These are phyloP conservation scores for Amanita subjunquillea DNA, from an alignment of 768 basidiomycete species.

Conservation along the genomic window DNA sequence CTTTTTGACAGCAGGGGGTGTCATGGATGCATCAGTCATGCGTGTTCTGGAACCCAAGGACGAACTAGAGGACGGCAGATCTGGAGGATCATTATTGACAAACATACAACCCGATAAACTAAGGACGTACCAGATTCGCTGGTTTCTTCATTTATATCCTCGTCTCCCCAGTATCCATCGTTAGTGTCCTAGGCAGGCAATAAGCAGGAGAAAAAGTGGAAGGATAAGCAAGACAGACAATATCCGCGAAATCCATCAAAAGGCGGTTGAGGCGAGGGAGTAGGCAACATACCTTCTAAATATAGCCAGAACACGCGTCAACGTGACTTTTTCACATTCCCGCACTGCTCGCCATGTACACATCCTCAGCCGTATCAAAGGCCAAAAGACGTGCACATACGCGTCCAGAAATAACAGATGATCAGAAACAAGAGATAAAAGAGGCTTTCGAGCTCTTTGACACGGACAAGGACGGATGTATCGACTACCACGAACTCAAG, in stretches of 20 bases:
- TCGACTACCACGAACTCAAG: conserved; percentile 98
- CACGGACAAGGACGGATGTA: conserved; percentile 91
- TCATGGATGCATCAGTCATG: neutral
- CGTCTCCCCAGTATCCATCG: conserved; percentile 5
- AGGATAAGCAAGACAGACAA: neutral
- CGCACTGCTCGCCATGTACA: conserved; percentile 34
- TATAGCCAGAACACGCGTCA: conserved; percentile 3
- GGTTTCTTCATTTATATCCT: neutral
- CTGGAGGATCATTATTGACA: neutral
- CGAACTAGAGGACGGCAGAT: neutral
- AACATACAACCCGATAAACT: neutral
- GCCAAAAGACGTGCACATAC: conserved; percentile 62
- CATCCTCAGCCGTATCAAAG: conserved; percentile 57
- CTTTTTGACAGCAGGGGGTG: neutral
- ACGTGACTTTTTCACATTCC: conserved; percentile 4
- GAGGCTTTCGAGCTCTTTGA: conserved; percentile 99
- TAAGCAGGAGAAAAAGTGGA: neutral
- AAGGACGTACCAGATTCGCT: conserved; percentile 1
- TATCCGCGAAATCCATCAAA: conserved; percentile 3
- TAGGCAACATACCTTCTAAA: neutral
- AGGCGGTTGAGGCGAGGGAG: neutral
- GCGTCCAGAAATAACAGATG: conserved; percentile 78
- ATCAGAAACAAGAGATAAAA: conserved; percentile 93
- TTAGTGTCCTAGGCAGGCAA: neutral
- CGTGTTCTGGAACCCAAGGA: neutral